phyloP scores from a whole-genome alignment of 1,139 yeast species.

The Waltiozyma sp. region DNA sequence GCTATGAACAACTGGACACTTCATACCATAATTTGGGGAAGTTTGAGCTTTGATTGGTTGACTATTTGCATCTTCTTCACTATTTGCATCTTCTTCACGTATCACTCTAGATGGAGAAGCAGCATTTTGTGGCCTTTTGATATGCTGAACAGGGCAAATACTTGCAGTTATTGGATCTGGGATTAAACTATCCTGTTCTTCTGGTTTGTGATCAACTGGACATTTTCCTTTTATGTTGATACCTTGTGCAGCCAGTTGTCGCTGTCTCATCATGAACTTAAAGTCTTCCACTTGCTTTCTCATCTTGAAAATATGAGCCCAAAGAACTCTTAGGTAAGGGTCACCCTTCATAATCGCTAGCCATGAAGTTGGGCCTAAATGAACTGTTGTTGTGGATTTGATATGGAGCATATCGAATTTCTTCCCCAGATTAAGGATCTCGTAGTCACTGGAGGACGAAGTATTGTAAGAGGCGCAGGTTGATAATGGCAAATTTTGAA shows the following conservation, averaged over 20 bases:
- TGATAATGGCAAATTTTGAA: background rate
- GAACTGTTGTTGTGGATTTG: slow-evolving; percentile 37
- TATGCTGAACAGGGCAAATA: background rate
- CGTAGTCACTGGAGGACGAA: background rate
- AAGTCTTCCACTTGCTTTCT: slow-evolving; percentile 29
- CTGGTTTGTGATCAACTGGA: slow-evolving; percentile 3
- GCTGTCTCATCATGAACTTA: slow-evolving; percentile 7
- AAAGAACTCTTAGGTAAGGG: slow-evolving; percentile 35
- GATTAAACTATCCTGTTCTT: background rate
- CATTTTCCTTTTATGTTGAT: slow-evolving; percentile 3
- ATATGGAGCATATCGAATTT: slow-evolving; percentile 39
- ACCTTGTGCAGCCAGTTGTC: background rate
- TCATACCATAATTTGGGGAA: background rate
- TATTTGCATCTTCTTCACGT: background rate
- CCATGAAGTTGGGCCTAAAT: slow-evolving; percentile 43
- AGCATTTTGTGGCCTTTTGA: background rate
- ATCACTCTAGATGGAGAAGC: background rate
- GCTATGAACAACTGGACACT: slow-evolving; percentile 5
- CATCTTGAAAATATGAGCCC: slow-evolving; percentile 39
- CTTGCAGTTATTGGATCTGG: background rate
- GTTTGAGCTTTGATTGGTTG: too few relatives aligned
- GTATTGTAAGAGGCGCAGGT: background rate
- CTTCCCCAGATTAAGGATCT: slow-evolving; percentile 29
- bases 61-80: too few relatives aligned
- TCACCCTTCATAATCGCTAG: slow-evolving; percentile 42